These are phyloP conservation scores for Funneliformis caledonium DNA, from an alignment of 371 early-diverging fungal species.

Conservation along the genomic window DNA sequence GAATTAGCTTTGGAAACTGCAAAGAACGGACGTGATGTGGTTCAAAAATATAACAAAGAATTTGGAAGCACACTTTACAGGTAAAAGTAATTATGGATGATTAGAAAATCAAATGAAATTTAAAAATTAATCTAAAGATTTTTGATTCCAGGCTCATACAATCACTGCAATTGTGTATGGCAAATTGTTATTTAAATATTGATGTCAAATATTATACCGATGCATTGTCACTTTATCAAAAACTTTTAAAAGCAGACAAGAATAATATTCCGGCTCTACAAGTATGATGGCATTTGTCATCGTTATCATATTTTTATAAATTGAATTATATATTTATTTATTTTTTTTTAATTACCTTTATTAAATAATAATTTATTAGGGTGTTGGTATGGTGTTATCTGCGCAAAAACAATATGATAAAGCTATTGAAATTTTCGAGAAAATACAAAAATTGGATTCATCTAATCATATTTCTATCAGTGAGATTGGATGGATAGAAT, in stretches of 20 bases:
- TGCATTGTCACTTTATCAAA: conserved; percentile 58
- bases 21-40: conserved; percentile 55
- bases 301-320: not conserved
- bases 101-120: conserved; percentile 14
- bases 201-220: conserved; percentile 58
- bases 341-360: not conserved
- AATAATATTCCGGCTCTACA: conserved; percentile 58
- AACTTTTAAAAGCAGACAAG: conserved; percentile 54
- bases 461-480: conserved; percentile 55
- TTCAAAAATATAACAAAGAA: conserved; percentile 45
- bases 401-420: conserved; percentile 56
- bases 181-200: conserved; percentile 63
- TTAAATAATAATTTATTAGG: conserved; percentile 41
- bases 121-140: not conserved
- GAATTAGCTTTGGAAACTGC: conserved; percentile 68
- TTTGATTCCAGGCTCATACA: conserved; percentile 51
- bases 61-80: conserved; percentile 50
- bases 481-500: conserved; percentile 71
- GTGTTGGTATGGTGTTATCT: conserved; percentile 49
- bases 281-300: conserved; percentile 43
- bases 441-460: conserved; percentile 55
- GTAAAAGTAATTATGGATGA: conserved; percentile 42
- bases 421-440: conserved; percentile 58
- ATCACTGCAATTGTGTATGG: conserved; percentile 68
- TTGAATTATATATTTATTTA: not conserved